These are phyloP conservation scores for Agrocybe pediades DNA, from an alignment of 768 basidiomycete species.

Conservation along the genomic window DNA sequence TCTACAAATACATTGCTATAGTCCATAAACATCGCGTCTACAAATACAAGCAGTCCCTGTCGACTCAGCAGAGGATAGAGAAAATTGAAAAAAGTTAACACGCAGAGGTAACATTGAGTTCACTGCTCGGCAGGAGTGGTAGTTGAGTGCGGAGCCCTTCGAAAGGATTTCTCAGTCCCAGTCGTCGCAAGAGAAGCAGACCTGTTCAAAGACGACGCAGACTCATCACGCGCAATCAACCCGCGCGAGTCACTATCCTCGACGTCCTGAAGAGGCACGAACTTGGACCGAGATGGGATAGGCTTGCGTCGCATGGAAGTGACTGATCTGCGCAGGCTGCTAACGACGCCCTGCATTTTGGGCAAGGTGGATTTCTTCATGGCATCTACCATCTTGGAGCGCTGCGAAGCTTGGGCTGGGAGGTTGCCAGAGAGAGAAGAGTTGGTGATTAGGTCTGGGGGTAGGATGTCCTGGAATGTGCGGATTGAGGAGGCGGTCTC, in stretches of 20 bases:
- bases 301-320: slow-evolving; percentile 32
- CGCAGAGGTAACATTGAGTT: neutral
- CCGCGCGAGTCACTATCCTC: neutral
- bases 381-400: slow-evolving; percentile 23
- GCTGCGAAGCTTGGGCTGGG: neutral
- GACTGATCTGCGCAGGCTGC: slow-evolving; percentile 33
- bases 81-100: neutral
- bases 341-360: slow-evolving; percentile 40
- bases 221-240: neutral
- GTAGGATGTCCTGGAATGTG: slow-evolving; percentile 15
- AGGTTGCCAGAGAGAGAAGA: slow-evolving; percentile 27
- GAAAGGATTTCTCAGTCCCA: neutral
- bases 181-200: neutral
- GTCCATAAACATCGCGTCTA: too few relatives aligned
- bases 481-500: neutral
- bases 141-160: neutral
- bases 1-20: too few relatives aligned
- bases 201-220: neutral
- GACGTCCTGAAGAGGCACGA: neutral
- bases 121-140: neutral
- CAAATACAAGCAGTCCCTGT: too few relatives aligned
- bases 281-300: neutral
- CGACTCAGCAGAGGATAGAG: too few relatives aligned
- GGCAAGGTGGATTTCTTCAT: slow-evolving; percentile 36
- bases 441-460: slow-evolving; percentile 46